Evolutionary conservation across 257 asterid species (phyloP), one percentile per base, ranked within the genome.

Genomic region (Sherardia arvensis): DNA sequence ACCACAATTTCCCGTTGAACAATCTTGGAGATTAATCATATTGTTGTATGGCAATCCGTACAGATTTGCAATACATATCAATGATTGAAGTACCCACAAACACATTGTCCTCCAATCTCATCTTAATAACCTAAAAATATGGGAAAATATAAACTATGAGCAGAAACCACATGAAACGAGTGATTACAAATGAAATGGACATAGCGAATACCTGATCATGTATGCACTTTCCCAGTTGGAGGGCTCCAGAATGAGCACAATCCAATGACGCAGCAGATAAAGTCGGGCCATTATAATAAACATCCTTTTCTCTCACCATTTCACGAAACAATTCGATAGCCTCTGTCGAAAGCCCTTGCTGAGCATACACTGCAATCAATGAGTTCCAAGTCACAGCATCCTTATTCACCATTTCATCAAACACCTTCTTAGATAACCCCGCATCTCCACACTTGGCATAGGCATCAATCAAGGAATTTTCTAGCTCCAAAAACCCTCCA

Each of bases 21-120:
- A 58, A 91, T 74, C 86, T 81, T 80, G 59, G 95, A 74, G 8
- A 84, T 81, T 75, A 91, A 69, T 88, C 84, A 79, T 66, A 91
- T 74, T 17, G 79, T 82, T 28, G 87, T 76, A 56, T 88, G 95
- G 61, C 98, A 86, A 56, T 88, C 97, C 20, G 62, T 83, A 62
- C 97, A 91, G 17, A 91, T 88, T 87, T 93, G 88, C 94, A 81
- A 76, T 90, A 93, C 99, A 93, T 87, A 80, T 87, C 96, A 64
- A 93, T 79, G 22, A 87, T 69, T 49, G 97, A 90, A 27, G 99
- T 93, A 8, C 90, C 95, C 36, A 93, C 87, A 60, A 74, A 76
- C 14, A 93, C 85, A 29, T 87, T 70, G 54, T 76, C 83, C 86
- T 90, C 97, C 69, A 89, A 66, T 64, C 76, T 71, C 91, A 78